These are phyloP conservation scores for Plectranthus barbatus DNA, from an alignment of 257 asterid genomes.

Conservation along the genomic window DNA sequence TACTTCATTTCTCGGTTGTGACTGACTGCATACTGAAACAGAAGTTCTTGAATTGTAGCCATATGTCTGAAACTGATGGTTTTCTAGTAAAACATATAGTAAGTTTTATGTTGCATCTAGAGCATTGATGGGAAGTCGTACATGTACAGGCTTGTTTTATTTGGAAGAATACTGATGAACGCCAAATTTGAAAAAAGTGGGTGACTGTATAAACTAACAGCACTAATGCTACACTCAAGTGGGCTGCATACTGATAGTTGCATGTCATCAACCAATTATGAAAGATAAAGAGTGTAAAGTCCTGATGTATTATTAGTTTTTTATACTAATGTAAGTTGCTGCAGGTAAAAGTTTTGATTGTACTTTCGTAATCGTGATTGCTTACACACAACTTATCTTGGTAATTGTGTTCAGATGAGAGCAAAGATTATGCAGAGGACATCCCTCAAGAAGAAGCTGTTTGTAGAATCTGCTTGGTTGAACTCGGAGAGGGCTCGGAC, in stretches of 20 bases:
- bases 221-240: no score
- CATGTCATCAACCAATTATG: neutral
- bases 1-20: neutral
- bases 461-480: conserved; percentile 84
- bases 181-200: neutral
- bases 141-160: neutral
- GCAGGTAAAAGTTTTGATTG: neutral
- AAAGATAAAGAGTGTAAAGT: neutral
- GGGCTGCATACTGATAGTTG: neutral
- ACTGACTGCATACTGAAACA: neutral
- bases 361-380: neutral
- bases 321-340: neutral
- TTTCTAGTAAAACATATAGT: neutral
- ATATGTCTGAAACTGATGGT: neutral
- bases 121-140: neutral
- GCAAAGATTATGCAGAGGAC: conserved; percentile 43
- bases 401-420: conserved; percentile 47
- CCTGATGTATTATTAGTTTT: neutral
- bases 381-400: conserved; percentile 23
- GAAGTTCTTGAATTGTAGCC: neutral
- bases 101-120: neutral
- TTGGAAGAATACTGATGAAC: neutral
- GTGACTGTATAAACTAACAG: no score
- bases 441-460: conserved; percentile 88
- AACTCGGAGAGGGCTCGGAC: conserved; percentile 69